Evolutionary conservation across 1,284 basidiomycete species (phyloP).

Genomic region (Rhizoctonia solani): DNA sequence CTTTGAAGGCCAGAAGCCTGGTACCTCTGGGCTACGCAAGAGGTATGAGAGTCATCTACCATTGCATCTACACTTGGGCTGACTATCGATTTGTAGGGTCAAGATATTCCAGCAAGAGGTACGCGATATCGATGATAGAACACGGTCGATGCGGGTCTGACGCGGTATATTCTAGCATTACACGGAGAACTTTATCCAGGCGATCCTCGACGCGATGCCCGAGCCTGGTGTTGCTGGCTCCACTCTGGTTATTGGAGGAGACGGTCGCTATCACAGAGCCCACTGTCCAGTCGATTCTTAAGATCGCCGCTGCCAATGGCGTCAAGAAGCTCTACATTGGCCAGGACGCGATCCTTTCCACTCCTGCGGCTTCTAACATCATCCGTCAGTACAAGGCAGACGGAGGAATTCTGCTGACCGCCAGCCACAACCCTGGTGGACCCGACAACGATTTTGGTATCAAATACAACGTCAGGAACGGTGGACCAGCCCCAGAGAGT

Average conservation of each 20-base stretch:
- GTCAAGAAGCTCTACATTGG: slow-evolving; percentile 89
- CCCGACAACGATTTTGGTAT: slow-evolving; percentile 98
- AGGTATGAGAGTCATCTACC: slow-evolving; percentile 54
- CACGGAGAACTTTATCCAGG: slow-evolving; percentile 98
- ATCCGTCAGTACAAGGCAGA: slow-evolving; percentile 96
- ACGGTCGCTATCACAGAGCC: slow-evolving; percentile 95
- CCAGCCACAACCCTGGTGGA: slow-evolving; percentile 96
- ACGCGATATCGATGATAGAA: slow-evolving; percentile 40
- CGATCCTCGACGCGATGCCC: slow-evolving; percentile 90
- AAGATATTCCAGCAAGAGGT: slow-evolving; percentile 92
- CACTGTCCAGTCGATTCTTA: slow-evolving; percentile 87
- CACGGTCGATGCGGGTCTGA: slow-evolving; percentile 4
- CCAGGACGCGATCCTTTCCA: slow-evolving; percentile 90
- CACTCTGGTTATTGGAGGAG: slow-evolving; percentile 95
- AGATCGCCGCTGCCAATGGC: slow-evolving; percentile 89
- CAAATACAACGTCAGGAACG: slow-evolving; percentile 98
- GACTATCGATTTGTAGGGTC: slow-evolving; percentile 58
- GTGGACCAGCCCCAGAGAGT: slow-evolving; percentile 93
- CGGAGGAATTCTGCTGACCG: slow-evolving; percentile 97
- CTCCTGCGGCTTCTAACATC: slow-evolving; percentile 93
- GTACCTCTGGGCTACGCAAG: slow-evolving; percentile 93
- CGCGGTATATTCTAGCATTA: slow-evolving; percentile 74
- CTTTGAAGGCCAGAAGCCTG: slow-evolving; percentile 90
- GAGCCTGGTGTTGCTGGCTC: slow-evolving; percentile 66
- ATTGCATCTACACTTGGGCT: slow-evolving; percentile 27